Evolutionary conservation across 495 filamentous ascomycete genomes (phyloP).

Genomic region (Aspergillus nanangensis): DNA sequence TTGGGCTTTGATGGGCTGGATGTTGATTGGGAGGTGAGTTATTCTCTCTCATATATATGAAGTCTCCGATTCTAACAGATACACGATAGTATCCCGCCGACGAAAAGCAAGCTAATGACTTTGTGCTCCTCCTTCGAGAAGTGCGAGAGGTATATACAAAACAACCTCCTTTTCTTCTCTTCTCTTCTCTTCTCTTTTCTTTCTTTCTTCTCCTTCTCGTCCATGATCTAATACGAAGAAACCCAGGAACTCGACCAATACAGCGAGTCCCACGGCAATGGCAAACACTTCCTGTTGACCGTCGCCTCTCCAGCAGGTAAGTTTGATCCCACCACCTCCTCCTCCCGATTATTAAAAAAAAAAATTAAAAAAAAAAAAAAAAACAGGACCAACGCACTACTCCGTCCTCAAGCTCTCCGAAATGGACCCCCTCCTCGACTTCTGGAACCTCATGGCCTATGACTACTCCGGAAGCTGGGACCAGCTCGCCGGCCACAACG

Average conservation of each 20-base stretch:
- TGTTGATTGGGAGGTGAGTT: conserved; percentile 54
- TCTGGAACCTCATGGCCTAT: conserved; percentile 74
- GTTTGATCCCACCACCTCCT: not conserved
- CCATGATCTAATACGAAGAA: not conserved
- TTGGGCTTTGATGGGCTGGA: conserved; percentile 60
- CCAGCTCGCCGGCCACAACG: conserved; percentile 60
- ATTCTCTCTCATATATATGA: not conserved
- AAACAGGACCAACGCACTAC: too few relatives aligned
- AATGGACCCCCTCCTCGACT: conserved; percentile 67
- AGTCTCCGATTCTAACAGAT: not conserved
- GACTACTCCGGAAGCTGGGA: conserved; percentile 75
- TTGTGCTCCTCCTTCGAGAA: conserved; percentile 57
- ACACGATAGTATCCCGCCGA: conserved; percentile 30
- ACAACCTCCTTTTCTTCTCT: too few relatives aligned
- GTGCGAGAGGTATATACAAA: conserved; percentile 33
- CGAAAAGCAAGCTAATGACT: conserved; percentile 51
- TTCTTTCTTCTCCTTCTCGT: not conserved
- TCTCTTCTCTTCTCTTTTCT: too few relatives aligned
- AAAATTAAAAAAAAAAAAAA: too few relatives aligned
- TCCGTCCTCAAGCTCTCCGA: conserved; percentile 49
- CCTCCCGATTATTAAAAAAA: conserved; percentile 13
- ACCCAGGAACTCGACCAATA: conserved; percentile 57
- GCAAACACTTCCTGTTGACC: conserved; percentile 61
- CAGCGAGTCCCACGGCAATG: conserved; percentile 36
- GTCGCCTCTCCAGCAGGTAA: conserved; percentile 56